Conservation (phyloP, 2,329 filamentous ascomycete genomes). For the Colletotrichum orbiculare region DNA sequence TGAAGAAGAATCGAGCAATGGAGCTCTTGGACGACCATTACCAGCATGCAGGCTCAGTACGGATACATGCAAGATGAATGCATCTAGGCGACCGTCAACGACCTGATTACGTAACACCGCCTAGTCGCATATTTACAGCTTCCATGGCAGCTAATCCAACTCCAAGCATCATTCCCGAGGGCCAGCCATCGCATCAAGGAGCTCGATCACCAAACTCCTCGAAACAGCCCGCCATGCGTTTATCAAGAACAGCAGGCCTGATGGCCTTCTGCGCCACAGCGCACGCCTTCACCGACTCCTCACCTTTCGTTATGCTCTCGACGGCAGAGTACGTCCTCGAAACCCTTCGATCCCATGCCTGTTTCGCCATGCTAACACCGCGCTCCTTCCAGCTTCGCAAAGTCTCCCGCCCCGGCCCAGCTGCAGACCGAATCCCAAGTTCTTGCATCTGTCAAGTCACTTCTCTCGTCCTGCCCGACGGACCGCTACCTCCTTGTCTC, state of each 20-base stretch:
- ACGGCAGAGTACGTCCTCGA: conserved; percentile 75
- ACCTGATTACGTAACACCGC: conserved; percentile 10
- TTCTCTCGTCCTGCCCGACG: conserved; percentile 77
- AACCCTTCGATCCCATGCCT: neutral
- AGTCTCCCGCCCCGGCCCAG: conserved; percentile 50
- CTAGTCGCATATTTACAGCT: conserved; percentile 22
- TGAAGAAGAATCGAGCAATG: too few relatives aligned
- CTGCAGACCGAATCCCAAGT: conserved; percentile 62
- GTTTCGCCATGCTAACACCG: conserved; percentile 22
- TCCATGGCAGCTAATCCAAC: conserved; percentile 12
- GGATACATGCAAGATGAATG: neutral
- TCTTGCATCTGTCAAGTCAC: conserved; percentile 54
- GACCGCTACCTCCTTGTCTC: conserved; percentile 81
- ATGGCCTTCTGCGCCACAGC: conserved; percentile 68
- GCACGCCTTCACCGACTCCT: conserved; percentile 84
- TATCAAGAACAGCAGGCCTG: conserved; percentile 61
- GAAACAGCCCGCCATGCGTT: conserved; percentile 59
- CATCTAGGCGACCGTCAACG: neutral
- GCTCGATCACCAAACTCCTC: conserved; percentile 17
- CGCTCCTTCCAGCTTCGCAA: conserved; percentile 45
- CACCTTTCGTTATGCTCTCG: conserved; percentile 90
- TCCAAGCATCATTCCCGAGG: conserved; percentile 19
- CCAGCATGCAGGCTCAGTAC: neutral
- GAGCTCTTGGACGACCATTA: too few relatives aligned
- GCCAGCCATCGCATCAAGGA: conserved; percentile 31